Evolutionary conservation across 805 yeast species (phyloP), one percentile per base, ranked within the genome.

Genomic region (Pichia cabralensis): DNA sequence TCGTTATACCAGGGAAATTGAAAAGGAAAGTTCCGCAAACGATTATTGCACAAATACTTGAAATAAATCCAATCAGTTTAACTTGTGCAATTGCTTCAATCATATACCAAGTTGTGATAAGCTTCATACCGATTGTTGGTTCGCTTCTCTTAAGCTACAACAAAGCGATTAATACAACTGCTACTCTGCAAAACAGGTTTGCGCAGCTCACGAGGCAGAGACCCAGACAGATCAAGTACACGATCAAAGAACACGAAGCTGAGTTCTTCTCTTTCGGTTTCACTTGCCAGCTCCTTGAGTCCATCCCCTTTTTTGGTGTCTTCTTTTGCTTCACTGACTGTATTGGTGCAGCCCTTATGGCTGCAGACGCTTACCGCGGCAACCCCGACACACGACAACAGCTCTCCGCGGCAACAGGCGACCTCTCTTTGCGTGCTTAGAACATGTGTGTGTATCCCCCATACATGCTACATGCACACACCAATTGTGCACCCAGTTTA

Each of bases 311-410:
- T 5, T 39, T 73, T 5, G 49, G 75, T 3, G 61, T 71, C 10
- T 58, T 77, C 28, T 74, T 78, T 44, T 60, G 65, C 42, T 69
- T 72, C 39, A 72, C 83, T 10, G 71, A 75, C 49, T 68, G 69
- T n/a, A 58, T 74, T 13, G 84, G 80, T 6, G 75, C 75, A 14
- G 82, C 83, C 1, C 53, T 74, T 27, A 71, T 81, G 79, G 74
- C 72, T 4, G 67, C 61, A 16, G 45, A 53, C 22, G 42, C 42
- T 22, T 41, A 42, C 33, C 14, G 5, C 6, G 15, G 16, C 14
- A 24, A 24, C 15, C 32, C 15, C 24, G 18, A 18, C 17, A n/a
- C n/a, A n/a, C n/a, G n/a, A n/a, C n/a, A n/a, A n/a, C n/a, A n/a
- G n/a, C n/a, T n/a, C n/a, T n/a, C n/a, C n/a, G n/a, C n/a, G n/a